A percentile compares a stretch with the other conserved stretches of the same genome.
Evolutionary conservation across 2,329 filamentous ascomycete genomes (phyloP).

Genomic region (Diaporthe vexans): DNA sequence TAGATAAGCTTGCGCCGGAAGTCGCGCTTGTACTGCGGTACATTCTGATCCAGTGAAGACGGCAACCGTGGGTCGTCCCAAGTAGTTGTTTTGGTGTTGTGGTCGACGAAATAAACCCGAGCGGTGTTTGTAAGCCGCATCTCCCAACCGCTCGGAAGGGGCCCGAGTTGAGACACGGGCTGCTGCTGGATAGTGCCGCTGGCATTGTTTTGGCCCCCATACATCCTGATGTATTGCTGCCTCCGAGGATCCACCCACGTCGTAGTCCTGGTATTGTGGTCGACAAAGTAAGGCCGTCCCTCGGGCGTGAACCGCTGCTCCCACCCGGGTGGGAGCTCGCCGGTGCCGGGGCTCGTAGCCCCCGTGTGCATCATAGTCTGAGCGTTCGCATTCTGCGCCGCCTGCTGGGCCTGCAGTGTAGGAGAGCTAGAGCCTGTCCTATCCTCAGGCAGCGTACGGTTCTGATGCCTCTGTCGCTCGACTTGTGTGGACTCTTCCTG

Average conservation of each 20-base stretch:
- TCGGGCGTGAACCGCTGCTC: slow-evolving; percentile 97
- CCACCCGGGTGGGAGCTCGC: slow-evolving; percentile 95
- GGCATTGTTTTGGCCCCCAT: slow-evolving; percentile 86
- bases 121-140: slow-evolving; percentile 99
- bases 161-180: slow-evolving; percentile 95
- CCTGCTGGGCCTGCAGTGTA: slow-evolving; percentile 72
- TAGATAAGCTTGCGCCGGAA: slow-evolving; percentile 98
- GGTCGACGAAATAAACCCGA: slow-evolving; percentile 97
- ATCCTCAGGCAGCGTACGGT: slow-evolving; percentile 95
- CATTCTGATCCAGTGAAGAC: slow-evolving; percentile 96
- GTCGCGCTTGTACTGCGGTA: slow-evolving; percentile 99
- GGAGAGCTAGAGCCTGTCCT: slow-evolving; percentile 94
- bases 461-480: slow-evolving; percentile 93
- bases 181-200: slow-evolving; percentile 95
- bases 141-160: slow-evolving; percentile 97
- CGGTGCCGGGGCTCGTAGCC: slow-evolving; percentile 92
- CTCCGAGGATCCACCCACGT: slow-evolving; percentile 98
- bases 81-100: slow-evolving; percentile 99
- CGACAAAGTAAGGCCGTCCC: slow-evolving; percentile 95
- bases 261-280: slow-evolving; percentile 97
- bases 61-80: slow-evolving; percentile 98
- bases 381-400: slow-evolving; percentile 63
- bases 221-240: slow-evolving; percentile 99
- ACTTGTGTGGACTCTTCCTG: slow-evolving; percentile 93
- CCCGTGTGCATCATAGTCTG: slow-evolving; percentile 95